Conservation (phyloP, 371 early-diverging fungal genomes). For the Mortierella sp. region DNA sequence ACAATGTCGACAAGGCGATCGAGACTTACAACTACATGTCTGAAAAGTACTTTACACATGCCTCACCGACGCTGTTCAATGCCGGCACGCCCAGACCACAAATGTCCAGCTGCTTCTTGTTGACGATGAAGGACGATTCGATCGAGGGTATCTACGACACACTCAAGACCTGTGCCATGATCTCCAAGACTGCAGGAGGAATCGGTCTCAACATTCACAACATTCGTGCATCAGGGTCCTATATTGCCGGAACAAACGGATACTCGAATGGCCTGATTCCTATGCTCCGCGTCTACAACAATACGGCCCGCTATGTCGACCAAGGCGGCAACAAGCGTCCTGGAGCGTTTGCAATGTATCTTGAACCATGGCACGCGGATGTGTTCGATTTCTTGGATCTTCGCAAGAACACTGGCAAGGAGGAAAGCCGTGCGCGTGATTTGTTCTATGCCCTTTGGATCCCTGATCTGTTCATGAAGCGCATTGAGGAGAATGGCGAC, state of each 20-base stretch:
- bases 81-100: slow-evolving; percentile 98
- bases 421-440: slow-evolving; percentile 98
- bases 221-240: slow-evolving; percentile 94
- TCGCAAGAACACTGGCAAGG: slow-evolving; percentile 99
- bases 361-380: slow-evolving; percentile 99
- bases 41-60: slow-evolving; percentile 97
- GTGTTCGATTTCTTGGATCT: slow-evolving; percentile 98
- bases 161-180: slow-evolving; percentile 96
- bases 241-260: slow-evolving; percentile 98
- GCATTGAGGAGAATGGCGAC: slow-evolving; percentile 94
- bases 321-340: slow-evolving; percentile 99
- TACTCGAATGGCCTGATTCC: slow-evolving; percentile 98
- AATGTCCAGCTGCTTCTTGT: slow-evolving; percentile 95
- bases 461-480: slow-evolving; percentile 99
- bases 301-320: slow-evolving; percentile 98
- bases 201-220: slow-evolving; percentile 98
- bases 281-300: slow-evolving; percentile 98
- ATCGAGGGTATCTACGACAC: slow-evolving; percentile 99
- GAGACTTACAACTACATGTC: slow-evolving; percentile 98
- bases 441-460: slow-evolving; percentile 99
- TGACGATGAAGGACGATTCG: slow-evolving; percentile 96
- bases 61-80: slow-evolving; percentile 99
- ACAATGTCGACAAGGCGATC: slow-evolving; percentile 93
- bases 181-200: slow-evolving; percentile 99
- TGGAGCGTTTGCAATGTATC: slow-evolving; percentile 98